These are phyloP conservation scores for Puccinia hordei DNA, from an alignment of 1,284 basidiomycete genomes.

Conservation along the genomic window DNA sequence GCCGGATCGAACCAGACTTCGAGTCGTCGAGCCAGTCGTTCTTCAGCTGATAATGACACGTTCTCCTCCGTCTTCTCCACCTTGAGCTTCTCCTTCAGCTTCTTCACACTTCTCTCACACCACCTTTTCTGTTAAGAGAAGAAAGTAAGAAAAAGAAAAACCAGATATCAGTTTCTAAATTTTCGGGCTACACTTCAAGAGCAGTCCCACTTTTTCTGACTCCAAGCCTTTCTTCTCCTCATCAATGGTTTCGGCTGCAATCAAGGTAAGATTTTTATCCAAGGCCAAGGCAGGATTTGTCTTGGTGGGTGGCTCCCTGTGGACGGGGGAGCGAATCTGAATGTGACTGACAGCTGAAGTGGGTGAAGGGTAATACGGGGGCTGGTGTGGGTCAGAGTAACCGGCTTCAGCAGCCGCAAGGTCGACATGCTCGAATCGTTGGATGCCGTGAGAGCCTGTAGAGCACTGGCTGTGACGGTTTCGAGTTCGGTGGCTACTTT, in stretches of 20 bases:
- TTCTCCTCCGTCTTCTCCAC: background rate
- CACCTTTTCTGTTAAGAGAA: background rate
- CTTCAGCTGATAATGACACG: background rate
- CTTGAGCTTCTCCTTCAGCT: background rate
- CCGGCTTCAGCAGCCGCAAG: background rate
- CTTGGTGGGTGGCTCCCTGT: background rate
- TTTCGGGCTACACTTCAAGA: no score
- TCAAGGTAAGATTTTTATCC: background rate
- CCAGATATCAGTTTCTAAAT: no score
- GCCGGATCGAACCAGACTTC: constrained; percentile 44
- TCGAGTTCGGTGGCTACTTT: background rate
- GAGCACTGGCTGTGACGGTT: background rate
- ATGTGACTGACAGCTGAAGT: background rate
- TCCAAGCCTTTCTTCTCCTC: background rate
- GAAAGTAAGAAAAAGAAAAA: no score
- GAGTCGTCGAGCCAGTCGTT: constrained; percentile 7
- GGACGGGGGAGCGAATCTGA: no score
- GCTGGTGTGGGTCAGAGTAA: background rate
- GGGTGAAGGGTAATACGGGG: background rate
- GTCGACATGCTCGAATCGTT: background rate
- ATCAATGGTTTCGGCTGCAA: background rate
- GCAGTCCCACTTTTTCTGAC: background rate
- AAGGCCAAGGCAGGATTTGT: background rate
- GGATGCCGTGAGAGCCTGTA: background rate
- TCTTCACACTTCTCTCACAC: background rate